Evolutionary conservation across 2,329 filamentous ascomycete species (phyloP), one percentile per base, ranked within the genome.

Genomic region (Aspergillus eucalypticola): DNA sequence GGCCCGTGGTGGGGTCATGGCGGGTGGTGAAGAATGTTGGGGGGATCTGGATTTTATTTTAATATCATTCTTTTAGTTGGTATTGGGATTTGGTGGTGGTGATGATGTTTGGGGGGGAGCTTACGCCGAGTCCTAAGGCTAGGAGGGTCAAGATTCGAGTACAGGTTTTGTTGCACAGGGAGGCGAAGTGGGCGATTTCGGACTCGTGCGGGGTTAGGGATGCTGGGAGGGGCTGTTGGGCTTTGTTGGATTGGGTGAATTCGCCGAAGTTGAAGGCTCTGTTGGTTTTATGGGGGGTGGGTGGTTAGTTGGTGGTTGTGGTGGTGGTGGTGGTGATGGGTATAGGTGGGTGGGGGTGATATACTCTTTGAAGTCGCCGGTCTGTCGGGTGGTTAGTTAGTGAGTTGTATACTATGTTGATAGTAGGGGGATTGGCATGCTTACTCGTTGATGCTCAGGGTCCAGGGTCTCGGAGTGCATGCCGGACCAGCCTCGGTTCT

Each of bases 231-330:
- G 90, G 88, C 74, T 98, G 94, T 63, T 89, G 87, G 13, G 90
- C 84, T 76, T 88, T 87, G 66, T 86, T 83, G 63, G 25, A 27
- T 86, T 67, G 63, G 59, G 81, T 72, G 72, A 95, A 96, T 67
- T 91, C 86, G 65, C 89, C 91, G 71, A 98, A 90, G 79, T 98
- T 99, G 83, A 98, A 94, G 39, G 90, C 92, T 80, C 92, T 95
- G 66, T 39, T 15, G 19, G 39, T 60, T 53, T 50, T 32, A 58
- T 56, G 10, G 8, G 4, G 27, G 7, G 48, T 62, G 8, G 8
- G 4, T 32, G 53, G 44, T 29, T 58, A 23, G 39, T 35, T 7
- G 27, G n/a, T 39, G 5, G 42, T 25, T 6, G 5, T 41, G 5
- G n/a, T 54, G 11, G 7, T 27, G 41, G 25, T 35, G 10, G 44